Conservation (phyloP, 208 protist species). For the Wallacemonas rigidus region DNA sequence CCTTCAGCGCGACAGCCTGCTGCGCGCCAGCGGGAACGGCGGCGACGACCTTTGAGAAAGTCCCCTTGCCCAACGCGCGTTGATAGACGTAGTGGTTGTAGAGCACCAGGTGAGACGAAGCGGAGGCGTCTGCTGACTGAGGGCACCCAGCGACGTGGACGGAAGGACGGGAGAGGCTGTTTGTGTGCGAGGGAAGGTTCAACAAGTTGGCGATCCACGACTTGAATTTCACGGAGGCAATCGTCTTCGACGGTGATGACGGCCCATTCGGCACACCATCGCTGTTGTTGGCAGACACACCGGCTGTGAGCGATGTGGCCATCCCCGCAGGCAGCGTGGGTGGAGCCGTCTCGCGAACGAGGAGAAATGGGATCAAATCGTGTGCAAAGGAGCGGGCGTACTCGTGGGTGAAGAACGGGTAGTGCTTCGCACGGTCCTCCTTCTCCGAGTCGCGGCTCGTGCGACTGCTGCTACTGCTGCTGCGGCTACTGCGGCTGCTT, state of each 20-base stretch:
- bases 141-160: neutral
- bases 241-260: neutral
- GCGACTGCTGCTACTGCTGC: slow-evolving; percentile 16
- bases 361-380: slow-evolving; percentile 55
- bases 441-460: neutral
- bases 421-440: slow-evolving; percentile 35
- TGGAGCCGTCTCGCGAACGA: slow-evolving; percentile 13
- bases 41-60: slow-evolving; percentile 79
- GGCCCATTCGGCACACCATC: no score
- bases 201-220: slow-evolving; percentile 5
- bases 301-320: neutral
- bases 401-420: slow-evolving; percentile 59
- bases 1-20: slow-evolving; percentile 63
- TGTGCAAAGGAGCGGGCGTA: slow-evolving; percentile 51
- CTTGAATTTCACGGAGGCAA: slow-evolving; percentile 1
- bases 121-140: neutral
- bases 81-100: slow-evolving; percentile 70
- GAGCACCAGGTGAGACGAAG: slow-evolving; percentile 33
- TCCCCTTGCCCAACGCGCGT: slow-evolving; percentile 73
- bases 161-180: neutral
- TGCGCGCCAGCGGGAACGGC: neutral
- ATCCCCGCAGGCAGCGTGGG: neutral
- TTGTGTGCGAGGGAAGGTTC: neutral
- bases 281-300: no score
- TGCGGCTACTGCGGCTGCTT: slow-evolving; percentile 19